Base-by-base conservation (phyloP, 352 stramenopile genomes). In the Globisporangium polare region DNA sequence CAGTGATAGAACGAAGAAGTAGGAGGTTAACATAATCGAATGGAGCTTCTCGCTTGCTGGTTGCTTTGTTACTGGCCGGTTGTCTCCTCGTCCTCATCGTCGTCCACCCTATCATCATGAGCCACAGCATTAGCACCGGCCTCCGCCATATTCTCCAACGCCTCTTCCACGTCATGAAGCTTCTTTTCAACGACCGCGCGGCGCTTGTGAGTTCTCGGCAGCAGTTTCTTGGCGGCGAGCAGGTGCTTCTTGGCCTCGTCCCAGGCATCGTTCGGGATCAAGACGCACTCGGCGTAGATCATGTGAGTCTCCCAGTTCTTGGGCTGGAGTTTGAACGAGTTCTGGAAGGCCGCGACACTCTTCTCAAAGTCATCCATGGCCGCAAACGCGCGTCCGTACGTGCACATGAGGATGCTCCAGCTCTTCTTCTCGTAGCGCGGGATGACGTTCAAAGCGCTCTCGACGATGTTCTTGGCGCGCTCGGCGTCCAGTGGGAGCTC, bases 291-390 rank as follows among this genome's bases (percentile, higher is more conserved):
- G 35, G 85, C 83, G 63, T 93, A 92, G 58, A 94, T 90, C 67
- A 92, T 63, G 66, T 95, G 84, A 42, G 86, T 94, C 69, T 92
- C 81, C 65, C 75, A 89, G 69, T 94, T 95, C 66, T 86, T 90
- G 18, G 79, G 73, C 54, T 72, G 58, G 15, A 92, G 68, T 62
- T 90, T 88, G 63, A 95, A 94, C 50, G 86, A 92, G 7, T 80
- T 75, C 62, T 92, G 74, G 66, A 94, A 95, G 15, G 86, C 83
- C 20, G 69, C 73, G n/a, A 92, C 83, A 3, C 84, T 78, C 56
- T 92, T 82, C 24, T 94, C 72, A 33, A 73, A 88, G 62, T 94
- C 84, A 10, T 72, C 78, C 54, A 90, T 55, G 18, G 73, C 78
- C 53, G 83, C 83, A 58, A 89, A 91, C 53, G 71, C 75, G 35